Evolutionary conservation across 2,329 filamentous ascomycete genomes (phyloP), one percentile per base, ranked within the genome.

Genomic region (Didymella keratinophila): DNA sequence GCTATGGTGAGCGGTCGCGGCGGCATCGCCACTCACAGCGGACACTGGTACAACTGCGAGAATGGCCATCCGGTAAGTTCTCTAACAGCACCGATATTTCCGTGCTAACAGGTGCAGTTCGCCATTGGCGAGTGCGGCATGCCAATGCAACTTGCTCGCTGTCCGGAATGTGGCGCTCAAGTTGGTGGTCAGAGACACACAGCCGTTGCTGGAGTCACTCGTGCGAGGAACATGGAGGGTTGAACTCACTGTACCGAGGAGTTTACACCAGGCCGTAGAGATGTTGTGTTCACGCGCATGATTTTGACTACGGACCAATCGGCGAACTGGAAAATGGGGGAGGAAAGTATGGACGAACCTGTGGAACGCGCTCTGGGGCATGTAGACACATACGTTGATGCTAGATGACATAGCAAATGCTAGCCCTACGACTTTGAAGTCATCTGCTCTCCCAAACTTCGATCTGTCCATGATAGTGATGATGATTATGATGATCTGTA

Each of bases 91-190:
- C 10, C 11, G 47, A 14, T 5, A 3, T 14, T 0, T 0, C 16
- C 21, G 2, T 49, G 7, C 56, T 67, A 46, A 67, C 37, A 11
- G 4, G 36, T 2, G 28, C 23, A 71, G 63, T 83, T 90, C 62
- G 85, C 86, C 0, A 80, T 90, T 30, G 87, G 87, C 0, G 85
- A 90, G 59, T 89, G 87, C 66, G 87, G 87, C 1, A 85, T 86
- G 81, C 85, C 88, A 0, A 88, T 89, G 85, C 60, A 91, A 70
- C 53, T 67, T 18, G 82, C 87, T 1, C 72, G 72, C 2, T 92
- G 89, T 63, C 87, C 88, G 0, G 83, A 52, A 61, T 92, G 89
- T 62, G 82, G 80, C 2, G 79, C 80, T 1, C 60, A 72, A 0
- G 81, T 91, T 28, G 88, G 87, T 2, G 88, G 88, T 0, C 68